Percentiles rank a stretch among this genome's conserved stretches.
Evolutionary conservation across 2,329 filamentous ascomycete species (phyloP).

Genomic region (Aspergillus cejpii): DNA sequence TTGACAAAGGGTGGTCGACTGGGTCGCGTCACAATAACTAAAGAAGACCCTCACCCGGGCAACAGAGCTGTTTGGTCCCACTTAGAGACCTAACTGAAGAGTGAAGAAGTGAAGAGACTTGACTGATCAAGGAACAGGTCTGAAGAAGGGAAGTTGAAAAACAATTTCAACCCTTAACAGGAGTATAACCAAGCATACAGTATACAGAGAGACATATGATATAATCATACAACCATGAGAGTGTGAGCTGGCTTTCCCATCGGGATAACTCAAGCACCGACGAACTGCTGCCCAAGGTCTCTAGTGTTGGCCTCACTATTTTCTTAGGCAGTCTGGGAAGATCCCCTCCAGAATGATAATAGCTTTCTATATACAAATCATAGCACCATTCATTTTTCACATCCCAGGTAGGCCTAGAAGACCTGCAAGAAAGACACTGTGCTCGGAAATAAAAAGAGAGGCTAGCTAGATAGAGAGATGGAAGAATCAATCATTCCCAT

Average conservation of each 20-base stretch:
- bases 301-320: background rate
- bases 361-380: background rate
- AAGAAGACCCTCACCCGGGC: too few species aligned
- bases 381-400: too few species aligned
- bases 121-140: too few species aligned
- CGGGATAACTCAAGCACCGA: background rate
- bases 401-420: background rate
- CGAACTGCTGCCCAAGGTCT: background rate
- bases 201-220: background rate
- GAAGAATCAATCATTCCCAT: slow-evolving; percentile 8
- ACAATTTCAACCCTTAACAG: too few species aligned
- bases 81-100: too few species aligned
- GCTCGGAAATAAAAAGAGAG: background rate
- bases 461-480: background rate
- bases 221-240: background rate
- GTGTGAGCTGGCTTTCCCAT: background rate
- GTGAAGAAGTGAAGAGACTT: too few species aligned
- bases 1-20: too few species aligned
- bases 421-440: background rate
- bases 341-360: too few species aligned
- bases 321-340: background rate
- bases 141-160: too few species aligned
- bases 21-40: too few species aligned
- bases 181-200: background rate
- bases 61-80: too few species aligned